Evolutionary conservation across 768 basidiomycete species (phyloP), one percentile per base, ranked within the genome.

Genomic region (Psilocybe cubensis): DNA sequence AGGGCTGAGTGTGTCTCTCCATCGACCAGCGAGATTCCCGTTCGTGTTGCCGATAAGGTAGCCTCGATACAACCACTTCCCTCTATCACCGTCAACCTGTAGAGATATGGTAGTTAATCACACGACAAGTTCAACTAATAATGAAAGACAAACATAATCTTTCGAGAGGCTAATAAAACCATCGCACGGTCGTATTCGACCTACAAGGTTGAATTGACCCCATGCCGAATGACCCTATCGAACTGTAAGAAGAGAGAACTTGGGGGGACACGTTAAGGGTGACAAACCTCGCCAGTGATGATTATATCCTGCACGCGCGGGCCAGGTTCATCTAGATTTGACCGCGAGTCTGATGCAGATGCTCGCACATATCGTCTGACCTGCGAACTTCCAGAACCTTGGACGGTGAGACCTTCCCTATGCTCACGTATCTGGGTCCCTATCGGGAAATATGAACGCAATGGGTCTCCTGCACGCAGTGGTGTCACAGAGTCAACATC

Each of bases 171-270:
- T 90, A 49, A 95, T 79, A 62, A 92, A 83, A 7, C 93, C 93
- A 68, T 95, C 93, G 64, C 82, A 85, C 14, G 87, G 83, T 54
- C 94, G 77, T n/a, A 96, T 81, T 17, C 93, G 83, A 33, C 94
- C 93, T 3, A 87, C 74, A 23, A 96, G 70, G 56, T 80, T 86
- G 72, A 94, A 96, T 61, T 91, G 87, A 21, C 94, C 93, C 93
- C 93, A 96, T 12, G 92, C 86, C 7, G 93, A 95, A 72, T 95
- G 94, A 4, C 93, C 92, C 91, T 93, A 56, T 18, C 18, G 52
- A 43, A 51, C 60, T 24, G 54, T 38, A 3, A 56, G 56, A 41
- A 7, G n/a, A 20, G n/a, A 41, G 29, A 41, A 27, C 23, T 24
- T 17, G 5, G 35, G 8, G 18, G 31, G 46, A 24, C 43, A 17